Evolutionary conservation across 2,329 filamentous ascomycete species (phyloP).

Genomic region (Cladophialophora chaetospira): DNA sequence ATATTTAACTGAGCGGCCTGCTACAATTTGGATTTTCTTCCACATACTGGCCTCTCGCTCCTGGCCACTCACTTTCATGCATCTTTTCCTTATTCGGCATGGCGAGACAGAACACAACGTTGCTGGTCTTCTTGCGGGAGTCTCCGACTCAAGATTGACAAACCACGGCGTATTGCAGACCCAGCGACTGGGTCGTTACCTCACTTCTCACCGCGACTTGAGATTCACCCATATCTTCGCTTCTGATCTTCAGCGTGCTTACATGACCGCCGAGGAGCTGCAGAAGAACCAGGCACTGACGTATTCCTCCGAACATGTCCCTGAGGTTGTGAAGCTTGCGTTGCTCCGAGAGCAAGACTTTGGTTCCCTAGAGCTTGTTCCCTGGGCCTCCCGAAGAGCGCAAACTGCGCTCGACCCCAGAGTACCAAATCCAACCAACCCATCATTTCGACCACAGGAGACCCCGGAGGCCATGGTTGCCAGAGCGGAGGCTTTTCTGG

Average conservation of each 20-base stretch:
- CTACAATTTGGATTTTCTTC: too few species aligned
- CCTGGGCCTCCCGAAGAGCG: slow-evolving; percentile 32
- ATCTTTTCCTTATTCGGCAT: slow-evolving; percentile 78
- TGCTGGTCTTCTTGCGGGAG: slow-evolving; percentile 65
- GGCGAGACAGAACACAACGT: slow-evolving; percentile 91
- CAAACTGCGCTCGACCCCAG: slow-evolving; percentile 14
- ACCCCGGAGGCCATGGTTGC: slow-evolving; percentile 65
- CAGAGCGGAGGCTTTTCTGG: slow-evolving; percentile 68
- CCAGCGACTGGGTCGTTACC: slow-evolving; percentile 66
- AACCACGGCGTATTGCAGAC: slow-evolving; percentile 80
- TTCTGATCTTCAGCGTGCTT: slow-evolving; percentile 75
- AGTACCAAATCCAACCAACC: slow-evolving; percentile 36
- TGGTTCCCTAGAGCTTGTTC: slow-evolving; percentile 43
- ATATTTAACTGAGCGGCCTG: not conserved
- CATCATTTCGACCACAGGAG: slow-evolving; percentile 63
- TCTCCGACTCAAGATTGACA: slow-evolving; percentile 77
- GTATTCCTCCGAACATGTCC: not conserved
- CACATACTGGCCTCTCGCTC: too few species aligned
- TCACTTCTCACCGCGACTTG: slow-evolving; percentile 63
- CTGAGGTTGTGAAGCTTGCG: slow-evolving; percentile 21
- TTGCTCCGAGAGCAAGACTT: slow-evolving; percentile 45
- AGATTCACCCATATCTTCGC: slow-evolving; percentile 72
- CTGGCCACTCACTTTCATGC: too few species aligned
- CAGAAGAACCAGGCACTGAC: slow-evolving; percentile 54
- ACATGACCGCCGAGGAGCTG: slow-evolving; percentile 69